Evolutionary conservation across 768 basidiomycete genomes (phyloP).

Genomic region (Suillus bovinus): DNA sequence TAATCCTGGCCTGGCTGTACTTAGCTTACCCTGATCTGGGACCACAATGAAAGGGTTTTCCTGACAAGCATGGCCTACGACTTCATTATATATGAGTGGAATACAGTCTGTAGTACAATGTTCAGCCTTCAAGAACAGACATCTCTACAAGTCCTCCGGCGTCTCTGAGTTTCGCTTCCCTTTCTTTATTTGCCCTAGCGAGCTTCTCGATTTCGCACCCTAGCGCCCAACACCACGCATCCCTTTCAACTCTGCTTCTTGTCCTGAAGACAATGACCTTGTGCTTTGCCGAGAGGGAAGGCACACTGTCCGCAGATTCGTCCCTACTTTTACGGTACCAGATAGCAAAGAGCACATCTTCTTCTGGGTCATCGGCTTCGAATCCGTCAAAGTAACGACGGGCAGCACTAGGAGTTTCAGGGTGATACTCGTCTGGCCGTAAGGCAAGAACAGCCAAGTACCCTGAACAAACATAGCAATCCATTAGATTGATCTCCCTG

Average conservation of each 20-base stretch:
- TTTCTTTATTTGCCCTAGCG: constrained; percentile 55
- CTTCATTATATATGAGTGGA: background rate
- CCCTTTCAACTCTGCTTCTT: constrained; percentile 84
- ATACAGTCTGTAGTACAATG: background rate
- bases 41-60: background rate
- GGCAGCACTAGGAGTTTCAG: constrained; percentile 51
- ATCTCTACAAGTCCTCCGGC: constrained; percentile 55
- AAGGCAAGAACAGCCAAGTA: constrained; percentile 71
- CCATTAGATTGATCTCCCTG: constrained; percentile 60
- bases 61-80: background rate
- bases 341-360: constrained; percentile 86
- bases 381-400: constrained; percentile 89
- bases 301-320: constrained; percentile 35
- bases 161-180: constrained; percentile 68
- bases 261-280: constrained; percentile 69
- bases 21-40: background rate
- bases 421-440: constrained; percentile 61
- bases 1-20: background rate
- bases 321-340: constrained; percentile 54
- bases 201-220: constrained; percentile 88
- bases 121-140: background rate
- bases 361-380: constrained; percentile 82
- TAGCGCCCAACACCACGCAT: constrained; percentile 94
- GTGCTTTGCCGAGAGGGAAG: constrained; percentile 54
- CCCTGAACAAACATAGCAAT: constrained; percentile 87